phyloP scores from a whole-genome alignment of 805 yeast species.

The Schwanniomyces vanrijiae region DNA sequence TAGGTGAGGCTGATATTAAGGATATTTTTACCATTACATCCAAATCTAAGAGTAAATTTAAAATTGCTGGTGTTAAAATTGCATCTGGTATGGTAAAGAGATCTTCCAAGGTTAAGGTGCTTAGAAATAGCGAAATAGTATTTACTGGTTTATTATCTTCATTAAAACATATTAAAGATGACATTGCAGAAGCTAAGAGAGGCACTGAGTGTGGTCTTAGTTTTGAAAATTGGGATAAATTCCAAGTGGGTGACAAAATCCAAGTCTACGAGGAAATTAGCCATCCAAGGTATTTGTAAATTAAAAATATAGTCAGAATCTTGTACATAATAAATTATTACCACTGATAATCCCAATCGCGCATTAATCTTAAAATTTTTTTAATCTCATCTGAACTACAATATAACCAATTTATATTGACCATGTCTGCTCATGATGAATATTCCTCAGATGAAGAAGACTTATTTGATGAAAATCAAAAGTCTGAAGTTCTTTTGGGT shows the following conservation, averaged over 20 bases:
- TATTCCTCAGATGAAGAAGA: slow-evolving; percentile 57
- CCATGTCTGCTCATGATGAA: slow-evolving; percentile 42
- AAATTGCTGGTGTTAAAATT: slow-evolving; percentile 88
- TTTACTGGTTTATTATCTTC: slow-evolving; percentile 65
- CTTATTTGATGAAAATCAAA: slow-evolving; percentile 23
- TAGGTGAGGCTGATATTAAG: slow-evolving; percentile 67
- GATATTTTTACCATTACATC: slow-evolving; percentile 70
- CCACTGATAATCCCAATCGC: background rate
- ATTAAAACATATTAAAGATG: slow-evolving; percentile 80
- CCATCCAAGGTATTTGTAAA: slow-evolving; percentile 31
- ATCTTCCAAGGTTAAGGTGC: slow-evolving; percentile 56
- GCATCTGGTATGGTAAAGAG: slow-evolving; percentile 64
- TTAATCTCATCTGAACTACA: background rate
- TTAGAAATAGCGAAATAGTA: slow-evolving; percentile 49
- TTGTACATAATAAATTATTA: slow-evolving; percentile 1
- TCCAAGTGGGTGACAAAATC: slow-evolving; percentile 72
- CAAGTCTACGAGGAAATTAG: slow-evolving; percentile 68
- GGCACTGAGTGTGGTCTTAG: slow-evolving; percentile 91
- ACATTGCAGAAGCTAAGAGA: slow-evolving; percentile 70
- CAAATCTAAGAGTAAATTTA: slow-evolving; percentile 50
- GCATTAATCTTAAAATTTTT: background rate
- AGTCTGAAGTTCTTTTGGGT: slow-evolving; percentile 54
- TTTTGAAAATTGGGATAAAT: slow-evolving; percentile 64
- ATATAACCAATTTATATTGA: background rate
- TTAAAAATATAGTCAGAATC: background rate